These are phyloP conservation scores for Corynespora cassiicola DNA, from an alignment of 2,329 filamentous ascomycete species.

Conservation along the genomic window DNA sequence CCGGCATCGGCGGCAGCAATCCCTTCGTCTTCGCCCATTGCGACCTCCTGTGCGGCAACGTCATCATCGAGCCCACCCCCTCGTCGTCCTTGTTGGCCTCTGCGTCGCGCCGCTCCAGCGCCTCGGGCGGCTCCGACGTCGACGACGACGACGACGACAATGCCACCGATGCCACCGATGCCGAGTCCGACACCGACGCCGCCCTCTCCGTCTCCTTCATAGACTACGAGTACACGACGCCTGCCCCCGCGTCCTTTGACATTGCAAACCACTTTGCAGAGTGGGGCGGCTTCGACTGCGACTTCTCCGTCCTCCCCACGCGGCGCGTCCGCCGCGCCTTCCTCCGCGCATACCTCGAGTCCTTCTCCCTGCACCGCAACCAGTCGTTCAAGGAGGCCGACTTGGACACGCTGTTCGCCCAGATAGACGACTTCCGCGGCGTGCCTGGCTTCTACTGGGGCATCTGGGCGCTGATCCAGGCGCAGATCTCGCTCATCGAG, in stretches of 20 bases:
- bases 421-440: slow-evolving; percentile 87
- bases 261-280: slow-evolving; percentile 98
- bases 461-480: slow-evolving; percentile 95
- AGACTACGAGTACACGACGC: slow-evolving; percentile 97
- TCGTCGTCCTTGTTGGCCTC: slow-evolving; percentile 43
- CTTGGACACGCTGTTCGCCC: slow-evolving; percentile 71
- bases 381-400: slow-evolving; percentile 60
- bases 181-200: slow-evolving; percentile 29
- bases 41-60: slow-evolving; percentile 94
- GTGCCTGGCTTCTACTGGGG: slow-evolving; percentile 91
- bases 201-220: slow-evolving; percentile 69
- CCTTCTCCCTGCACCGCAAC: slow-evolving; percentile 63
- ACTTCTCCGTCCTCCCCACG: slow-evolving; percentile 83
- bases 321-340: slow-evolving; percentile 78
- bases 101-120: slow-evolving; percentile 40
- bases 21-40: slow-evolving; percentile 93
- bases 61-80: slow-evolving; percentile 75
- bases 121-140: slow-evolving; percentile 37
- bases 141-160: too few species aligned
- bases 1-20: slow-evolving; percentile 72
- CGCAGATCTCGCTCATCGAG: slow-evolving; percentile 91
- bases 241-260: slow-evolving; percentile 93
- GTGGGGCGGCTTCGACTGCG: slow-evolving; percentile 97
- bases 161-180: too few species aligned
- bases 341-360: slow-evolving; percentile 79